Base-by-base conservation (phyloP, 1,284 basidiomycete genomes). In the Sporisorium graminicola region DNA sequence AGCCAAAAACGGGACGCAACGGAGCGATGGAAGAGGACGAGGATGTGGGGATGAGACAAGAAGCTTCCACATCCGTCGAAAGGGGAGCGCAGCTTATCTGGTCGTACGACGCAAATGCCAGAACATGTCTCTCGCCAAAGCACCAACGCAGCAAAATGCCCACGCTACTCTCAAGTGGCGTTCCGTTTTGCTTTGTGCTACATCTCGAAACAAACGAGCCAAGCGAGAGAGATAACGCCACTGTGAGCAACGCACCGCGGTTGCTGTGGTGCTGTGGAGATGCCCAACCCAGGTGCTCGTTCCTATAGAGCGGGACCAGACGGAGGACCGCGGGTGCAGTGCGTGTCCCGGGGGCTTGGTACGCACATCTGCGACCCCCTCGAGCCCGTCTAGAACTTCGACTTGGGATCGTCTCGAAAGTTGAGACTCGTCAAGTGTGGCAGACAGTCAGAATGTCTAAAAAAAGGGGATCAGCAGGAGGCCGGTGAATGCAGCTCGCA, bases 51-150 rank as follows among this genome's bases (percentile, higher is more conserved):
- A n/a, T 49, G 24, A 47, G 40, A 31, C 12, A 51, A n/a, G 1
- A 14, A n/a, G 40, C 57, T n/a, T 51, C 61, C 47, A 33, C 46
- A 50, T 58, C 27, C 56, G 60, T 40, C 37, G 16, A 40, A 40
- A 16, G 8, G 8, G 31, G 16, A 29, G 27, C n/a, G 43, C 62
- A 59, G 57, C 53, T 64, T 63, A 69, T 64, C 64, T 35, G 26
- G 37, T 54, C 18, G 33, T 35, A n/a, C 33, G 37, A n/a, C 29
- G 9, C 40, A 49, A 57, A 69, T 69, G 51, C 66, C 66, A 47
- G 57, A 55, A n/a, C 46, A 29, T 69, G 67, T 69, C 44, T 69
- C 67, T 69, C 60, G 61, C 53, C 61, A 64, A 69, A 40, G 50
- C 58, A 54, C 47, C 37, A 13, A 12, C 20, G 50, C 29, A 33